These are phyloP conservation scores for Carpinus fangiana DNA, from an alignment of 306 rosid species.

Conservation along the genomic window DNA sequence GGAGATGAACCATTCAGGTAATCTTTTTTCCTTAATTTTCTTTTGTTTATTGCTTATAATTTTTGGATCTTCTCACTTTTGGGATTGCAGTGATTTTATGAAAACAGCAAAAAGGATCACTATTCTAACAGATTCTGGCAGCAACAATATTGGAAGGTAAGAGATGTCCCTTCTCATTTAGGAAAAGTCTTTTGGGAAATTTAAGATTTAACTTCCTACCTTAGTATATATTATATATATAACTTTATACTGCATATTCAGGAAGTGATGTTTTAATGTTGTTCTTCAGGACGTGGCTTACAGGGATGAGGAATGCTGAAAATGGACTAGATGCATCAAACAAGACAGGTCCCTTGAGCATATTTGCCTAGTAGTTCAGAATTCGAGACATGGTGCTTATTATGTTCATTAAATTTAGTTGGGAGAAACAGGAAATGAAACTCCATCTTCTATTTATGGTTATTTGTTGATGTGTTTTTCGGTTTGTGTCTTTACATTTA, in stretches of 20 bases:
- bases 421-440: constrained; percentile 29
- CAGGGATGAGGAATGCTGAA: constrained; percentile 61
- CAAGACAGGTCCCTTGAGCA: constrained; percentile 77
- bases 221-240: not conserved
- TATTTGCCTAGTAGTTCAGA: constrained; percentile 55
- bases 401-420: constrained; percentile 1
- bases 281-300: constrained; percentile 58
- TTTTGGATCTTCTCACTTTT: constrained; percentile 10
- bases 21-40: not conserved
- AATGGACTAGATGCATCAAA: constrained; percentile 72
- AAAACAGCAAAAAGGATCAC: constrained; percentile 80
- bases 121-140: constrained; percentile 55
- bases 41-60: not conserved
- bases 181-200: not conserved
- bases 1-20: constrained; percentile 96
- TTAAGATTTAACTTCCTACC: not conserved
- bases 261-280: not conserved
- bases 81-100: constrained; percentile 70
- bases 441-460: constrained; percentile 23
- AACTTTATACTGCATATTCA: not conserved
- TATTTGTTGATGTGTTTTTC: constrained; percentile 25
- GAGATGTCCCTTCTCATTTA: not conserved
- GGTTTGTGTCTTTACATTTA: constrained; percentile 26
- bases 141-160: constrained; percentile 60
- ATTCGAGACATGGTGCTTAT: constrained; percentile 27